Conservation (phyloP, 2,329 filamentous ascomycete species). For the Alternaria sp. region DNA sequence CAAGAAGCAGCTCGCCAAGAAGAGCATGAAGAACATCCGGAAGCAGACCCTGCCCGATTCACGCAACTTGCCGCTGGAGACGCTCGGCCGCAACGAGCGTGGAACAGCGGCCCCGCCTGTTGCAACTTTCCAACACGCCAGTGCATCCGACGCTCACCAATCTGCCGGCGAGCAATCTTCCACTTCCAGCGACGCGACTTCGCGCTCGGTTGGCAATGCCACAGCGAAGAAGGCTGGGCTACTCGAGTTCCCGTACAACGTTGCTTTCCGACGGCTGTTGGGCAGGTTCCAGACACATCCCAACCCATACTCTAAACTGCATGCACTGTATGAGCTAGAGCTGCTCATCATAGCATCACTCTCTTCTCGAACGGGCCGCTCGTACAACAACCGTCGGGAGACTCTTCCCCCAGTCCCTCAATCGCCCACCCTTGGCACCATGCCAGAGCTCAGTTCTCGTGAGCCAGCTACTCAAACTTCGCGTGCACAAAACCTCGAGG, state of each 20-base stretch:
- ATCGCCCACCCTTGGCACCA: slow-evolving; percentile 53
- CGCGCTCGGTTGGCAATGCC: slow-evolving; percentile 49
- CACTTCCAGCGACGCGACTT: slow-evolving; percentile 54
- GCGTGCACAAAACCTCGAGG: slow-evolving; percentile 62
- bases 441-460: slow-evolving; percentile 53
- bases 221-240: slow-evolving; percentile 53
- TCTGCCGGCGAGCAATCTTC: slow-evolving; percentile 55
- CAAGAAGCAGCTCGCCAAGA: slow-evolving; percentile 46
- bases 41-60: slow-evolving; percentile 41
- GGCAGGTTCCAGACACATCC: slow-evolving; percentile 88
- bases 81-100: slow-evolving; percentile 50
- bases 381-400: slow-evolving; percentile 49
- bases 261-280: slow-evolving; percentile 79
- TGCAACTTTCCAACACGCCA: slow-evolving; percentile 51
- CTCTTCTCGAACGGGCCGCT: slow-evolving; percentile 60
- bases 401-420: slow-evolving; percentile 52
- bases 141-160: slow-evolving; percentile 46
- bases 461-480: slow-evolving; percentile 51
- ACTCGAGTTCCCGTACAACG: slow-evolving; percentile 77
- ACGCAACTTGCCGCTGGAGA: slow-evolving; percentile 50
- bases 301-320: slow-evolving; percentile 85
- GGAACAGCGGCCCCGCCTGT: slow-evolving; percentile 51
- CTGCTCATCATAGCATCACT: slow-evolving; percentile 80
- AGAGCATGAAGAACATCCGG: slow-evolving; percentile 68
- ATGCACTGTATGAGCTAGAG: slow-evolving; percentile 81